A percentile compares a stretch with the other conserved stretches of the same genome.
phyloP scores from a whole-genome alignment of 352 stramenopile species.

The Phytopythium boreale region DNA sequence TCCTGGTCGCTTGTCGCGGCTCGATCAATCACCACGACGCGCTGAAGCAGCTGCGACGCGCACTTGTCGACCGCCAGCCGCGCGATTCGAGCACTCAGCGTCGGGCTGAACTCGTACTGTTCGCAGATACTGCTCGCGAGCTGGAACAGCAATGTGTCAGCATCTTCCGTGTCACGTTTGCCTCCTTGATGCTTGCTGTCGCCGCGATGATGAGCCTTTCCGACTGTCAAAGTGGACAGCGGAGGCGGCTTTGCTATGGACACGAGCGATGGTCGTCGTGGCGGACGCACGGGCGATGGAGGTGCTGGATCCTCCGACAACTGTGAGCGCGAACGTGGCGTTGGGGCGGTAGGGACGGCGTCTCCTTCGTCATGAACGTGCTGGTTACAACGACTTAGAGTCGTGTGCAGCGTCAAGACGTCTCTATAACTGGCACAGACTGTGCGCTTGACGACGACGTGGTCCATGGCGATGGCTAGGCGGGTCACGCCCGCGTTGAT shows the following conservation, averaged over 20 bases:
- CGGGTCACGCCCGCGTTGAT: not conserved
- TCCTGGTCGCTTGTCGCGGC: constrained; percentile 9
- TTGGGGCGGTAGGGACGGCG: not conserved
- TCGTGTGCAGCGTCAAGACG: not conserved
- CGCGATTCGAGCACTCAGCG: not conserved
- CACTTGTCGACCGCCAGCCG: not conserved
- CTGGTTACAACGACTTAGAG: not conserved
- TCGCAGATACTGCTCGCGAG: constrained; percentile 2
- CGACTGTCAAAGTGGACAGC: not conserved
- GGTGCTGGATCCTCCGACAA: not conserved
- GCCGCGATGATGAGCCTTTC: not conserved
- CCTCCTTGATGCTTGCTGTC: not conserved
- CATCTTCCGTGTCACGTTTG: not conserved
- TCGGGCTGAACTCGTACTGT: not conserved
- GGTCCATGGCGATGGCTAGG: not conserved
- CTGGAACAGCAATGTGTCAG: not conserved
- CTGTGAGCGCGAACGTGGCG: not conserved
- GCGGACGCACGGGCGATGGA: not conserved
- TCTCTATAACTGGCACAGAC: not conserved
- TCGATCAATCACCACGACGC: not conserved
- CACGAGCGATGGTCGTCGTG: not conserved
- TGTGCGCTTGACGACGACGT: not conserved
- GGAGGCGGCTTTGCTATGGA: not conserved
- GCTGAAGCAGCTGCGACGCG: not conserved
- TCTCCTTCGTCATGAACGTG: not conserved